Evolutionary conservation across 306 rosid species (phyloP).

Genomic region (Mimosa pudica): DNA sequence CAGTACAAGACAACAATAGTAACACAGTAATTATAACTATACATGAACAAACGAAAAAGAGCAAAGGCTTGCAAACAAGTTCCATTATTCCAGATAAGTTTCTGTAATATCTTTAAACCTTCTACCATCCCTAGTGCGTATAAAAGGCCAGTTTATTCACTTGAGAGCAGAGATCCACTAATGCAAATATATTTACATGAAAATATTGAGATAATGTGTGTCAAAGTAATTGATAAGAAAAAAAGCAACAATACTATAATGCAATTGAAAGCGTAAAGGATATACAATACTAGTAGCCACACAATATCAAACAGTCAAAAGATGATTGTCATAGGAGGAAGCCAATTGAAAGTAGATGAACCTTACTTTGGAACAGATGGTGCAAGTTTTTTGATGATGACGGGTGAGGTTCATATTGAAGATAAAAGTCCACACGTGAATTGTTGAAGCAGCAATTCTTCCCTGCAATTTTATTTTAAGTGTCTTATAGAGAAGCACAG

Average conservation of each 20-base stretch:
- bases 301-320: constrained; percentile 24
- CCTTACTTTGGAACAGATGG: constrained; percentile 95
- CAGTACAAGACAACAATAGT: too few species aligned
- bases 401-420: constrained; percentile 84
- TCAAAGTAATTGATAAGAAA: constrained; percentile 9
- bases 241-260: constrained; percentile 21
- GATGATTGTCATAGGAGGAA: constrained; percentile 25
- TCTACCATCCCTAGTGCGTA: background rate
- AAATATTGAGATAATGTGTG: constrained; percentile 2
- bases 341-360: constrained; percentile 33
- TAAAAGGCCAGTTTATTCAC: background rate
- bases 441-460: constrained; percentile 88
- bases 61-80: too few species aligned
- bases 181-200: background rate
- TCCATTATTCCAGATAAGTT: too few species aligned
- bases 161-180: background rate
- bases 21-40: too few species aligned
- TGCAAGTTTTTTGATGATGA: constrained; percentile 83
- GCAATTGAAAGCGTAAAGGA: background rate
- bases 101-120: background rate
- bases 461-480: constrained; percentile 60
- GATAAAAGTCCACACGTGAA: constrained; percentile 78
- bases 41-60: too few species aligned
- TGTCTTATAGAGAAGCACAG: background rate
- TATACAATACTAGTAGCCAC: constrained; percentile 22